Percentiles rank a stretch among this genome's conserved stretches.
These are phyloP conservation scores for Coelastrella sp. DNA, from an alignment of 139 green algal genomes.

Conservation along the genomic window DNA sequence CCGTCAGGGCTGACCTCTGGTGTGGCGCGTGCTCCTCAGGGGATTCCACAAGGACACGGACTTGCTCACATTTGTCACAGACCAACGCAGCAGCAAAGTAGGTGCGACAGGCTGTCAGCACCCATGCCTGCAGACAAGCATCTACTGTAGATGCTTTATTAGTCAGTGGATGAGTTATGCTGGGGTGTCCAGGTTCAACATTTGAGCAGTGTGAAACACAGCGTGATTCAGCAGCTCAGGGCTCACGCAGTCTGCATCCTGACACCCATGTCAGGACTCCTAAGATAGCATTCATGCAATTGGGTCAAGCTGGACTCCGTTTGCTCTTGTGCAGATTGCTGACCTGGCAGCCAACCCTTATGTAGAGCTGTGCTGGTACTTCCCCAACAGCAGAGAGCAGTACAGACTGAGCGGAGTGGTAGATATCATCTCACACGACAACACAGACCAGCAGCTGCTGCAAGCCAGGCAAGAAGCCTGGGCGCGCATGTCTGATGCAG, in stretches of 20 bases:
- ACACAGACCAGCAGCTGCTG: slow-evolving; percentile 51
- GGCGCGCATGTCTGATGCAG: slow-evolving; percentile 54
- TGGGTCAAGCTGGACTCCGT: neutral
- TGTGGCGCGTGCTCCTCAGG: slow-evolving; percentile 50
- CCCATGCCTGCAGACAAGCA: too few species aligned
- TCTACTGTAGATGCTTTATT: too few species aligned
- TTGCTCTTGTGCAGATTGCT: slow-evolving; percentile 51
- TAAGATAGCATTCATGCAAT: neutral
- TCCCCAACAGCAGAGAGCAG: slow-evolving; percentile 78
- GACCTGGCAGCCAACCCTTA: slow-evolving; percentile 67
- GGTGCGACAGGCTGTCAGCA: neutral
- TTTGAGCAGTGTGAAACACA: too few species aligned
- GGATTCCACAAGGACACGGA: slow-evolving; percentile 72
- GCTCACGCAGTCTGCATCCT: too few species aligned
- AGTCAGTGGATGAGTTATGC: too few species aligned
- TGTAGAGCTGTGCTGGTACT: slow-evolving; percentile 86
- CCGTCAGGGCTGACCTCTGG: too few species aligned
- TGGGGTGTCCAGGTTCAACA: too few species aligned
- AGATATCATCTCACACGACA: slow-evolving; percentile 55
- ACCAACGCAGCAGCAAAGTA: slow-evolving; percentile 69
- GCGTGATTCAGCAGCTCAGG: too few species aligned
- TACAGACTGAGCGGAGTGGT: slow-evolving; percentile 76
- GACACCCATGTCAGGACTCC: neutral
- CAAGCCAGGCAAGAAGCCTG: slow-evolving; percentile 47
- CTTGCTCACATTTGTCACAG: slow-evolving; percentile 81